phyloP scores from a whole-genome alignment of 805 yeast genomes.

The Barnettozyma sucrosica region DNA sequence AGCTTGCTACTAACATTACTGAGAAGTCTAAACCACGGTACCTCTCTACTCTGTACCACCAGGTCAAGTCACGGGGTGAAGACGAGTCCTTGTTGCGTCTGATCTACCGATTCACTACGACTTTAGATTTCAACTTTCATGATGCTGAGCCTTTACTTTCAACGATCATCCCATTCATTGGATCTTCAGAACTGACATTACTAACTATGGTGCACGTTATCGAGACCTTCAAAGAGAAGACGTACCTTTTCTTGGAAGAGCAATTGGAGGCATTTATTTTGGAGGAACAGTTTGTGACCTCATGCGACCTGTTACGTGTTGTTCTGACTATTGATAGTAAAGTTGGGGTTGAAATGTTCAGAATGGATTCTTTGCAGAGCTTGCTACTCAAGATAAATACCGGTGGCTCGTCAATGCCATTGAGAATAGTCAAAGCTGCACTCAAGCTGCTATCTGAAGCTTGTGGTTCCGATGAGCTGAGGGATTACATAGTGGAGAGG shows the following conservation, averaged over 20 bases:
- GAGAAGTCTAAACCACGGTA: constrained; percentile 10
- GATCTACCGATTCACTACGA: constrained; percentile 24
- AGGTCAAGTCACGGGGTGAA: constrained; percentile 3
- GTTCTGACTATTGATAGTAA: constrained; percentile 13
- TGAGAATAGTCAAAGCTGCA: constrained; percentile 22
- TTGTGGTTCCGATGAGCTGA: constrained; percentile 45
- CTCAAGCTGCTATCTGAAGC: constrained; percentile 37
- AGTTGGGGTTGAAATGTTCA: constrained; percentile 19
- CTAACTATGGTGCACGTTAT: constrained; percentile 15
- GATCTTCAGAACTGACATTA: constrained; percentile 5
- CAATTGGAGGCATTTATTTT: constrained; percentile 19
- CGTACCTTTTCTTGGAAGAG: constrained; percentile 14
- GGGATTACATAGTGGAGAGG: constrained; percentile 40
- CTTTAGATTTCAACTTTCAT: constrained; percentile 19
- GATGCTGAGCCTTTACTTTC: constrained; percentile 13
- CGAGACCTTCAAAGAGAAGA: constrained; percentile 6
- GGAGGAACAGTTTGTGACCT: constrained; percentile 21
- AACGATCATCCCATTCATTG: constrained; percentile 11
- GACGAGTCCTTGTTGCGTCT: constrained; percentile 7
- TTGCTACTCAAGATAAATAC: constrained; percentile 18
- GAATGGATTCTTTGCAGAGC: constrained; percentile 24
- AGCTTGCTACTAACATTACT: constrained; percentile 1
- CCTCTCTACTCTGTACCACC: constrained; percentile 4
- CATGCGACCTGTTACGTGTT: constrained; percentile 18
- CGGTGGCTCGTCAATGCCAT: not conserved